Conservation (phyloP, 257 asterid species). For the Euphrasia confusa region DNA sequence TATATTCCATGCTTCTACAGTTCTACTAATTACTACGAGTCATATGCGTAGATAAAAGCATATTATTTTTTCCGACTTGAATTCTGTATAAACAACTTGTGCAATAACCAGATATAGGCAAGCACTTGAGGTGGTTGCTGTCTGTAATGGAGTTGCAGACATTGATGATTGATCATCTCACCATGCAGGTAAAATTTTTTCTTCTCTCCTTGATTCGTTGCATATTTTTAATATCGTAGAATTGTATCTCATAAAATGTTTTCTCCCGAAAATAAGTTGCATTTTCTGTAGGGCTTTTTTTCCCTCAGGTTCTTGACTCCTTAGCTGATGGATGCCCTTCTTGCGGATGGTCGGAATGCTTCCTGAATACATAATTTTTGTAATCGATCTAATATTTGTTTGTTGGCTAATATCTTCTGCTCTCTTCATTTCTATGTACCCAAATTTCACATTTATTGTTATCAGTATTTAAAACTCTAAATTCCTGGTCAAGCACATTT, state of each 20-base stretch:
- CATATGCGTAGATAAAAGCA: background rate
- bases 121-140: slow-evolving; percentile 94
- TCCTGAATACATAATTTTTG: background rate
- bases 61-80: background rate
- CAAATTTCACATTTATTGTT: background rate
- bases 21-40: no score
- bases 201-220: background rate
- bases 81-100: slow-evolving; percentile 5
- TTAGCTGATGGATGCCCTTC: slow-evolving; percentile 84
- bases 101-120: slow-evolving; percentile 46
- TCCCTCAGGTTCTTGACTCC: slow-evolving; percentile 78
- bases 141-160: slow-evolving; percentile 73
- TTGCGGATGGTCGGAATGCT: slow-evolving; percentile 37
- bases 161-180: slow-evolving; percentile 58
- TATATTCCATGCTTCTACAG: background rate
- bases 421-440: background rate
- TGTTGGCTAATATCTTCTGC: background rate
- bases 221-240: background rate
- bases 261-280: background rate
- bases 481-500: no score
- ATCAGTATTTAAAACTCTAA: background rate
- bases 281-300: slow-evolving; percentile 62
- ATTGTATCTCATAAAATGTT: no score
- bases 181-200: slow-evolving; percentile 63
- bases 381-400: background rate